Base-by-base conservation (phyloP, 805 yeast species). In the Saccharomycopsis schoenii region DNA sequence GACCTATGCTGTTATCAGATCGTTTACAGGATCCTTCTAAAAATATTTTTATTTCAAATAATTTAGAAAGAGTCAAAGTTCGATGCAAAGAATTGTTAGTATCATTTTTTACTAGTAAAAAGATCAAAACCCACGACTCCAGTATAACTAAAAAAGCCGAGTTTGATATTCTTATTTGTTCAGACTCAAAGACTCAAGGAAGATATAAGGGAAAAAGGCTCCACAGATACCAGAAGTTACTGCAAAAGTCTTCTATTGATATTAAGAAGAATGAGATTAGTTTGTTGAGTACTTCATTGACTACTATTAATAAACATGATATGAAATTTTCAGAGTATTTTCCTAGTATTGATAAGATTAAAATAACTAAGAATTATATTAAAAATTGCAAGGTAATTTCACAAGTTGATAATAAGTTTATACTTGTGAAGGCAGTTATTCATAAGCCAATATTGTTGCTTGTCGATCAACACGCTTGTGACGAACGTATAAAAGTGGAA, bases 401-500 rank as follows among this genome's bases (percentile, higher is more conserved):
- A 3, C 96, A 89, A 68, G 72, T 88, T 2, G 89, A 83, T 55
- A 67, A 71, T 2, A 87, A 85, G 68, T 88, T 88, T 67, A 82
- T 90, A 9, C 72, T 89, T 4, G 69, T 80, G 1, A 74, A 70
- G 25, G 47, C 68, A 25, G 55, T n/a, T 9, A 36, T 34, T 3
- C 6, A 52, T 25, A 39, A 39, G 40, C 62, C 64, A 8, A 55
- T 67, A 0, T 66, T 82, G 15, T 69, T 81, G 21, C 71, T 82
- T 0, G 67, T 87, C 4, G 97, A 90, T 68, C 97, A 89, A 67
- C 97, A 90, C 74, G 96, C 96, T 0, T 82, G 86, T 59, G 96
- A 88, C 71, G 96, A 90, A 68, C 71, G 97, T 60, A 75, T 88
- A 0, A 75, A 76, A 55, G 79, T 86, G 1, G 97, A 90, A 66